Evolutionary conservation across 2,329 filamentous ascomycete species (phyloP).

Genomic region (Sporothrix dimorphospora): DNA sequence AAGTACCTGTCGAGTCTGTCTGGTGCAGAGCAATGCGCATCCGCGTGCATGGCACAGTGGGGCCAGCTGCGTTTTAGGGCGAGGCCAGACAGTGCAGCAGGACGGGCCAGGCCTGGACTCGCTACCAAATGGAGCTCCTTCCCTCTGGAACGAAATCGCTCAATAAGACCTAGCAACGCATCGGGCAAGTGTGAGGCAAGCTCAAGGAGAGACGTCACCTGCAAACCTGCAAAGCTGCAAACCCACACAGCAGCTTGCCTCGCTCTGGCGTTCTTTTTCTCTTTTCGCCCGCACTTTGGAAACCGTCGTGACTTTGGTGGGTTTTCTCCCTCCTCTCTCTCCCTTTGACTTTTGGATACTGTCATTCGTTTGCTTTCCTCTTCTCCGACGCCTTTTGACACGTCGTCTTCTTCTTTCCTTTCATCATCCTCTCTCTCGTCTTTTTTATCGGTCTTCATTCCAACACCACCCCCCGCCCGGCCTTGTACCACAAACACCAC

Average conservation of each 20-base stretch:
- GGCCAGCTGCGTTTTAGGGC: neutral
- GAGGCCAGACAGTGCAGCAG: neutral
- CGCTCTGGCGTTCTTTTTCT: neutral
- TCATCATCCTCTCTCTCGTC: neutral
- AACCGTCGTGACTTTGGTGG: neutral
- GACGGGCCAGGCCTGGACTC: neutral
- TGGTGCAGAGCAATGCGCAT: neutral
- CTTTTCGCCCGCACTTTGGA: neutral
- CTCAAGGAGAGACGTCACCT: conserved; percentile 15
- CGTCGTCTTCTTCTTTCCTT: neutral
- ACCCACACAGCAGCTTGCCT: neutral
- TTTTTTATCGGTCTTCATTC: neutral
- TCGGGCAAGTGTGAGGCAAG: conserved; percentile 17
- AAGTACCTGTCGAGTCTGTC: neutral
- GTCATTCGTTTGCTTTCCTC: neutral
- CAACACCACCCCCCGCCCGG: neutral
- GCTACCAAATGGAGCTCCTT: neutral
- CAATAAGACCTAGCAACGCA: conserved; percentile 15
- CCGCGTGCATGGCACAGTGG: neutral
- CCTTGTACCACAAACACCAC: neutral
- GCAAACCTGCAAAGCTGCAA: neutral
- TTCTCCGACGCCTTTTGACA: neutral
- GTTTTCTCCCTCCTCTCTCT: neutral
- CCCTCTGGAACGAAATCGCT: conserved; percentile 27
- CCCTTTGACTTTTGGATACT: neutral